Evolutionary conservation across 176 grass and related monocot species (phyloP), one percentile per base, ranked within the genome.

Genomic region (Lolium multiflorum): DNA sequence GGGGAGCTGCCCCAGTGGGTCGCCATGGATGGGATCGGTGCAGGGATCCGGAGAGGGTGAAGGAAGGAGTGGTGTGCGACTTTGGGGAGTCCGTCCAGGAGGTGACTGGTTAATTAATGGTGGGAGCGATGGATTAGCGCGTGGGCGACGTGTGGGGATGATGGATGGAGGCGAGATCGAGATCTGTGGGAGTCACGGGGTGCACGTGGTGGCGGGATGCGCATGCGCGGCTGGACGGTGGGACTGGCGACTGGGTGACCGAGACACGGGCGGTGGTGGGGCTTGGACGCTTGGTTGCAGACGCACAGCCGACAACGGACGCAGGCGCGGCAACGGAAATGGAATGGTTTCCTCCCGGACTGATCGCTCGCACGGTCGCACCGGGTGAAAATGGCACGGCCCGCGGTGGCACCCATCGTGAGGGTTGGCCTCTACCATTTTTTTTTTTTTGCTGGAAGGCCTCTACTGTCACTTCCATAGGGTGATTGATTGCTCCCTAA

Each of bases 21-120:
- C 25, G 89, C 81, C 89, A 91, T 28, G 78, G 15, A 17, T 9
- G 21, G 39, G 58, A 80, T 80, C 58, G 66, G 80, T 13, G 5
- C 1, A 56, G 67, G 28, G 35, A 69, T 59, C n/a, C 2, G 68
- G 15, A 7, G 7, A 16, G 7, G 11, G 9, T 56, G 50, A 18
- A 9, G 11, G 18, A 5, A 0, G 2, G 21, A 39, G 51, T 20
- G 38, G 26, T 18, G 51, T 22, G 57, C 24, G 72, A 12, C 59
- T 47, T 12, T 18, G 58, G 21, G 59, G 65, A 25, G 21, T 28
- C 15, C 16, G 21, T 28, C 16, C 11, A 35, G 12, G 39, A 8
- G 18, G 3, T 14, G 17, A 4, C 4, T 43, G 41, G 41, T 43
- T n/a, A n/a, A n/a, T 41, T 43, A 43, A 43, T 41, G 24, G 5